These are phyloP conservation scores for Peronospora destructor DNA, from an alignment of 352 stramenopile genomes.

Conservation along the genomic window DNA sequence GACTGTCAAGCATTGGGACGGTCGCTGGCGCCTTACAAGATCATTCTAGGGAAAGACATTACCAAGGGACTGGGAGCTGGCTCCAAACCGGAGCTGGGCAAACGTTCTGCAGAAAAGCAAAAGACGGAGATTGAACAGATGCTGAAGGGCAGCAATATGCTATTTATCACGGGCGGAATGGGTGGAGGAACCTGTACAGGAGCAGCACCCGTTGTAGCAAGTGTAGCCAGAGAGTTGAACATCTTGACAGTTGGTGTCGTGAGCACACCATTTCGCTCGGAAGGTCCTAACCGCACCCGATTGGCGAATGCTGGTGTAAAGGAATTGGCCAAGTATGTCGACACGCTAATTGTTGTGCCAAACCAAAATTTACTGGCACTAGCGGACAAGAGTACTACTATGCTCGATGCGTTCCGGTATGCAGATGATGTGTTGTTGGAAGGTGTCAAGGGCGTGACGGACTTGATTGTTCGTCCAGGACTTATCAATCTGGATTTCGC, in stretches of 20 bases:
- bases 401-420: slow-evolving; percentile 90
- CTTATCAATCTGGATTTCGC: slow-evolving; percentile 98
- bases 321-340: slow-evolving; percentile 88
- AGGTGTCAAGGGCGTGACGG: slow-evolving; percentile 92
- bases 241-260: slow-evolving; percentile 94
- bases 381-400: slow-evolving; percentile 89
- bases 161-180: slow-evolving; percentile 96
- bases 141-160: slow-evolving; percentile 90
- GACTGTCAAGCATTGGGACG: slow-evolving; percentile 88
- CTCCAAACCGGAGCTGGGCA: slow-evolving; percentile 74
- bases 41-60: slow-evolving; percentile 78
- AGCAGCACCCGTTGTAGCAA: slow-evolving; percentile 90
- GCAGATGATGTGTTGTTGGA: slow-evolving; percentile 94
- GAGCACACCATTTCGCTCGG: slow-evolving; percentile 93
- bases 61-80: slow-evolving; percentile 78
- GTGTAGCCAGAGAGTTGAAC: slow-evolving; percentile 87
- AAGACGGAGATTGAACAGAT: slow-evolving; percentile 85
- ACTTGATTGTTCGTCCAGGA: slow-evolving; percentile 93
- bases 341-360: slow-evolving; percentile 94
- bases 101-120: slow-evolving; percentile 83
- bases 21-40: slow-evolving; percentile 73
- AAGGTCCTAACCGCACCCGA: slow-evolving; percentile 91
- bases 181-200: slow-evolving; percentile 88
- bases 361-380: slow-evolving; percentile 94
- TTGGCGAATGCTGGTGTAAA: slow-evolving; percentile 90